Evolutionary conservation across 768 basidiomycete species (phyloP).

Genomic region (Pleurotus cornucopiae): DNA sequence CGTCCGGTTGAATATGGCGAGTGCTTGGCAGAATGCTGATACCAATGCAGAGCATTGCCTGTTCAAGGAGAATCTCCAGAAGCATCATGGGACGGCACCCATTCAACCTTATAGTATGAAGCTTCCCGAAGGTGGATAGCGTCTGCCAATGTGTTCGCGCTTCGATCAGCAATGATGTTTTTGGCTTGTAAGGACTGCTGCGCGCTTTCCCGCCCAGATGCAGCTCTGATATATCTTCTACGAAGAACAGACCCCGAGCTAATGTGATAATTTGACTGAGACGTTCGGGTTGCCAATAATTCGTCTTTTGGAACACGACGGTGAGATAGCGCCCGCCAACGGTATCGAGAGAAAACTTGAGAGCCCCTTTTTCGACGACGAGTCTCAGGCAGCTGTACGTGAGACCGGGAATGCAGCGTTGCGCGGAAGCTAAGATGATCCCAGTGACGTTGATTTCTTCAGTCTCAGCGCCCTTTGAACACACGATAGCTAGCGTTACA

Average conservation of each 20-base stretch:
- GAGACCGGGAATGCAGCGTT: too few relatives aligned
- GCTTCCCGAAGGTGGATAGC: neutral
- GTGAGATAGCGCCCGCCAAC: too few relatives aligned
- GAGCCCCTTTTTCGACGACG: too few relatives aligned
- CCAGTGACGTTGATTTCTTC: neutral
- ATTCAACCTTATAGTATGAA: neutral
- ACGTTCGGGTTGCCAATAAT: neutral
- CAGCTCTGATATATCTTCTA: neutral
- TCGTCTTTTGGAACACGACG: neutral
- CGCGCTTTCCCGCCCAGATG: neutral
- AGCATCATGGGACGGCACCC: neutral
- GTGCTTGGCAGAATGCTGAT: neutral
- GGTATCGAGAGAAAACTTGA: too few relatives aligned
- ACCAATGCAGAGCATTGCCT: constrained; percentile 1
- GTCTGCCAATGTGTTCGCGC: neutral
- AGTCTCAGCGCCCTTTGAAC: neutral
- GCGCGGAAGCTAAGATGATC: too few relatives aligned
- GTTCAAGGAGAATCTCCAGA: neutral
- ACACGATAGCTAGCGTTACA: neutral
- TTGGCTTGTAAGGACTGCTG: neutral
- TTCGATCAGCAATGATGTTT: neutral
- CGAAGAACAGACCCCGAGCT: neutral
- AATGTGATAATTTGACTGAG: neutral
- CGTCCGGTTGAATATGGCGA: neutral
- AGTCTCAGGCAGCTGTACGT: too few relatives aligned